Base-by-base conservation (phyloP, 768 basidiomycete genomes). In the Cyclocybe aegerita region DNA sequence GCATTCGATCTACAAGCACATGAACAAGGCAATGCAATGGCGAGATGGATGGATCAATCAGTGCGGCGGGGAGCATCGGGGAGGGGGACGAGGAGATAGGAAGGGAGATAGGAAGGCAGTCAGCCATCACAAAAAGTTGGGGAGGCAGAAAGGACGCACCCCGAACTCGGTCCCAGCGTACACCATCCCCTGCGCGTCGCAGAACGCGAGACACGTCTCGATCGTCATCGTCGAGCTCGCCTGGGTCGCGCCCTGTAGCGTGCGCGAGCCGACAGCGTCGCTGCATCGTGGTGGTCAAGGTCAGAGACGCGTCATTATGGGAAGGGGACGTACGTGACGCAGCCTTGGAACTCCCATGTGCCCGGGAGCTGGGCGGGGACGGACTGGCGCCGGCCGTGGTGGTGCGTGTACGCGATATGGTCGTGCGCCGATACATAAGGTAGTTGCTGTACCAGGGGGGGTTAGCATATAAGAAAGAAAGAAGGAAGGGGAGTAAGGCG, bases 101-200 rank as follows among this genome's bases (percentile, higher is more conserved):
- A 33, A 23, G 43, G 17, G 39, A n/a, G n/a, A n/a, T n/a, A n/a
- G n/a, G n/a, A 43, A 43, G 12, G 9, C 23, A 31, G 34, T 35
- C 7, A 33, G 44, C 30, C 41, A 34, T 44, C 9, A 35, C 10
- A 33, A 32, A 14, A 43, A 29, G 39, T 23, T 34, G 34, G 35
- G 43, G 12, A 32, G 2, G 46, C n/a, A n/a, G 14, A 32, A 16
- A 46, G 12, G 12, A 64, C 66, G 55, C 50, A 67, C 68, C 29
- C 63, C 63, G 41, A 75, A 90, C 66, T 90, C 88, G 12, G 82
- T 75, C 10, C 90, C 90, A 12, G 88, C 86, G 56, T 79, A 88
- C 50, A 84, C 66, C 61, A 73, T 88, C 7, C 65, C 56, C 48
- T 72, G 65, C n/a, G 67, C 44, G 32, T 73, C 67, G 61, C 80